Evolutionary conservation across 2,329 filamentous ascomycete genomes (phyloP).

Genomic region (Dactylellina drechsleri): DNA sequence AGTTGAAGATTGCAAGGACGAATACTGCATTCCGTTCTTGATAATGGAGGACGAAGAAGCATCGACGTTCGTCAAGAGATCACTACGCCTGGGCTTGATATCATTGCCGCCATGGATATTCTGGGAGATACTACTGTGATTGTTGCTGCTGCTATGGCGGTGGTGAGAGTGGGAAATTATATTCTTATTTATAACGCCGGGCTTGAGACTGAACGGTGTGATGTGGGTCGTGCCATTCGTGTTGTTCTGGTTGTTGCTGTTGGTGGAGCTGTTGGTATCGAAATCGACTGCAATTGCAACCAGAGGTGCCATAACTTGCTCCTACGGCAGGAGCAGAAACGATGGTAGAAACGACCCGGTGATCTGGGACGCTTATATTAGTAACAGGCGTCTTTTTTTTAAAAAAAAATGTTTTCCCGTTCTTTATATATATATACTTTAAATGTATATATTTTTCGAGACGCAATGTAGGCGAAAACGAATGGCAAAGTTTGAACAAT

Average conservation of each 20-base stretch:
- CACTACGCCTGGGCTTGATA: slow-evolving; percentile 10
- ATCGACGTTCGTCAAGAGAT: slow-evolving; percentile 15
- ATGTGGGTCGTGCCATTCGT: slow-evolving; percentile 46
- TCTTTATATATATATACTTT: background rate
- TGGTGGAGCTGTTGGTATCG: slow-evolving; percentile 24
- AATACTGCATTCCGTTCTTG: slow-evolving; percentile 25
- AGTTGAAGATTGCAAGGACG: slow-evolving; percentile 20
- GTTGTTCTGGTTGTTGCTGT: slow-evolving; percentile 30
- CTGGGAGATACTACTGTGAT: slow-evolving; percentile 11
- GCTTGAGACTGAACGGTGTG: slow-evolving; percentile 15
- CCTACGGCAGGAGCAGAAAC: slow-evolving; percentile 28
- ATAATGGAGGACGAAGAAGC: slow-evolving; percentile 6
- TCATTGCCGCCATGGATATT: slow-evolving; percentile 18
- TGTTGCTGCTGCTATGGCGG: background rate
- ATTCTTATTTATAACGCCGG: slow-evolving; percentile 9
- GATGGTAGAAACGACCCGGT: slow-evolving; percentile 9
- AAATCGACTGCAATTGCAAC: slow-evolving; percentile 42
- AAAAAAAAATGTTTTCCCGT: background rate
- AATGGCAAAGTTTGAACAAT: too few species aligned
- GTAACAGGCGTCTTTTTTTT: slow-evolving; percentile 9
- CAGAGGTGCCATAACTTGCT: slow-evolving; percentile 50
- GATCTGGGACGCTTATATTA: slow-evolving; percentile 15
- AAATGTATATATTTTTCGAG: slow-evolving; percentile 1
- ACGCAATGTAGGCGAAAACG: background rate
- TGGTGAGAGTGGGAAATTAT: too few species aligned